phyloP scores from a whole-genome alignment of 768 basidiomycete species.

The Russula lepida region DNA sequence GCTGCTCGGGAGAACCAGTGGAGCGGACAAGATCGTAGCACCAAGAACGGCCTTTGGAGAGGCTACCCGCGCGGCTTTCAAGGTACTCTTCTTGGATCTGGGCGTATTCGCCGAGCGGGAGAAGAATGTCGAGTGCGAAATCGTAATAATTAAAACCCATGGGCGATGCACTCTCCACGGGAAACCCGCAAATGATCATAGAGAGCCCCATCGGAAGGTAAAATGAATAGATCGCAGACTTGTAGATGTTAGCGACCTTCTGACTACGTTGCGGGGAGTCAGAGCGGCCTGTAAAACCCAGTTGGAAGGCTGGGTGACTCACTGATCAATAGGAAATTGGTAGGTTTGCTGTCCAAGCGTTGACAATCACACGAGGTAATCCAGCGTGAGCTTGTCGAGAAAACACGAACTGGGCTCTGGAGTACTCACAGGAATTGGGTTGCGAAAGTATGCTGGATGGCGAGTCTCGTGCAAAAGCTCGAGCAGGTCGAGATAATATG shows the following conservation, averaged over 20 bases:
- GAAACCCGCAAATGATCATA: slow-evolving; percentile 67
- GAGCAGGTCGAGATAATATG: slow-evolving; percentile 82
- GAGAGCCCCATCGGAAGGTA: slow-evolving; percentile 96
- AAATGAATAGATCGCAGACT: slow-evolving; percentile 97
- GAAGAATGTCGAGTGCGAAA: slow-evolving; percentile 66
- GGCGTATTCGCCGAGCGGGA: slow-evolving; percentile 95
- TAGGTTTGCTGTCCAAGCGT: slow-evolving; percentile 17
- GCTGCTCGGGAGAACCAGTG: slow-evolving; percentile 45
- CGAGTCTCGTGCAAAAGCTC: slow-evolving; percentile 85
- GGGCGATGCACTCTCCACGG: slow-evolving; percentile 36
- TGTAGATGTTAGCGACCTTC: slow-evolving; percentile 88
- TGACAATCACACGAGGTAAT: background rate
- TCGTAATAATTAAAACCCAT: slow-evolving; percentile 53
- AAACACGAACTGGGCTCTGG: background rate
- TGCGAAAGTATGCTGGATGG: slow-evolving; percentile 13
- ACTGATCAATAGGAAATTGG: slow-evolving; percentile 87
- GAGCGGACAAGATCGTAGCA: slow-evolving; percentile 78
- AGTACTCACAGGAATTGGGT: slow-evolving; percentile 4
- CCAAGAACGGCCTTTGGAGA: slow-evolving; percentile 99
- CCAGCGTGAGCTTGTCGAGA: background rate
- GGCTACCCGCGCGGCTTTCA: slow-evolving; percentile 81
- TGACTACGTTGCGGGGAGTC: slow-evolving; percentile 43
- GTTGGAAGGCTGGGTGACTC: slow-evolving; percentile 18
- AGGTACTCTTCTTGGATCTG: slow-evolving; percentile 92
- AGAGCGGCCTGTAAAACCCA: background rate